Conservation (phyloP, 2,329 filamentous ascomycete genomes). For the Arthrobotrys sphaeroides region DNA sequence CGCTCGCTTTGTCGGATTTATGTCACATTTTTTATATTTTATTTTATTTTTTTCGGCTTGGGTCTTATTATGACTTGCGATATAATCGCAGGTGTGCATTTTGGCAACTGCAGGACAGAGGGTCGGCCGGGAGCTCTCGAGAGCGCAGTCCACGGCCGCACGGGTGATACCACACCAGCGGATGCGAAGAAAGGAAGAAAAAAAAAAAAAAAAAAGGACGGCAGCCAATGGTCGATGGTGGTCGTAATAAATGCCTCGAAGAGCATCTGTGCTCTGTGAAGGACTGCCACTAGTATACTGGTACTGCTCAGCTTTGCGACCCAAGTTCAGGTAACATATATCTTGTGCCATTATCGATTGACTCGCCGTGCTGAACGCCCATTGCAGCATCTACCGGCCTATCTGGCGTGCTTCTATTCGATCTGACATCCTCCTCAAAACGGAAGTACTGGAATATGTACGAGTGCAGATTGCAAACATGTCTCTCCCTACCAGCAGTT, state of each 20-base stretch:
- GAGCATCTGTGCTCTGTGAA: background rate
- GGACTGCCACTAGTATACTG: background rate
- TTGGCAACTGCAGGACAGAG: too few relatives aligned
- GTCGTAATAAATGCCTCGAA: too few relatives aligned
- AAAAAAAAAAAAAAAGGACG: background rate
- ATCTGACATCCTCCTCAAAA: background rate
- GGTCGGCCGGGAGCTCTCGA: slow-evolving; percentile 17
- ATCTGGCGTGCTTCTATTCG: slow-evolving; percentile 26
- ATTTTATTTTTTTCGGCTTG: too few relatives aligned
- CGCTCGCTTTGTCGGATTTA: slow-evolving; percentile 51
- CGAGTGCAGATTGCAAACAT: too few relatives aligned
- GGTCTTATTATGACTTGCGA: too few relatives aligned
- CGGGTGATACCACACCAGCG: slow-evolving; percentile 23
- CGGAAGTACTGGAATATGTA: slow-evolving; percentile 11
- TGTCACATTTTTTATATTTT: slow-evolving; percentile 32
- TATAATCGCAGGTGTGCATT: slow-evolving; percentile 4
- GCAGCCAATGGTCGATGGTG: slow-evolving; percentile 1
- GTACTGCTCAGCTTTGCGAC: background rate
- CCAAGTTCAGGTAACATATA: slow-evolving; percentile 36
- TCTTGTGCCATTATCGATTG: slow-evolving; percentile 14
- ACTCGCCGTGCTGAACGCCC: background rate
- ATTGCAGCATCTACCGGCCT: background rate
- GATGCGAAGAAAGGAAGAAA: background rate
- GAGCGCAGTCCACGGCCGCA: too few relatives aligned
- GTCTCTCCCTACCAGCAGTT: slow-evolving; percentile 35